Evolutionary conservation across 495 filamentous ascomycete species (phyloP).

Genomic region (Xylaria palmicola): DNA sequence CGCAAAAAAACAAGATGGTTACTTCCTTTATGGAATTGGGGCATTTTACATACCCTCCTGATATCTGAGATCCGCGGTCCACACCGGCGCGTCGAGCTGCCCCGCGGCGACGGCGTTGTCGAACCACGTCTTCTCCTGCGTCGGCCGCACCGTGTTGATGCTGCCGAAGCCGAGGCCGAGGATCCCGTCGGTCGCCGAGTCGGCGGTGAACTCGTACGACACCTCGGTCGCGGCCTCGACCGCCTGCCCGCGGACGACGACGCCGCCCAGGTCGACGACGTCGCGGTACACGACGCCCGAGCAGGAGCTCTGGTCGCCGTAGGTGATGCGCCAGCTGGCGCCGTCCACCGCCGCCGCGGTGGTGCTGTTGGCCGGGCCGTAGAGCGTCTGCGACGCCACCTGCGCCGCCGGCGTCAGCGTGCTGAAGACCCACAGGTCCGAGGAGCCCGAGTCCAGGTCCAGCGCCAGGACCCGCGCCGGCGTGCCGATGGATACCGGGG

Average conservation of each 20-base stretch:
- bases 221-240: slow-evolving; percentile 65
- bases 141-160: slow-evolving; percentile 67
- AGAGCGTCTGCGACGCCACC: slow-evolving; percentile 49
- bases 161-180: slow-evolving; percentile 68
- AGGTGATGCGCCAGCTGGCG: slow-evolving; percentile 62
- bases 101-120: slow-evolving; percentile 58
- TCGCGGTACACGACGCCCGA: slow-evolving; percentile 68
- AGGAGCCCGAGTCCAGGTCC: slow-evolving; percentile 70
- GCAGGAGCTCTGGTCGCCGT: slow-evolving; percentile 67
- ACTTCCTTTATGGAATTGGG: too few species aligned
- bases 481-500: slow-evolving; percentile 59
- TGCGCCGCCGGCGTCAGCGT: slow-evolving; percentile 41
- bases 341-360: slow-evolving; percentile 50
- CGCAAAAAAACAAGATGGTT: too few species aligned
- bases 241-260: slow-evolving; percentile 60
- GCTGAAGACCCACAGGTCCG: slow-evolving; percentile 59
- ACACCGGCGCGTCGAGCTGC: slow-evolving; percentile 60
- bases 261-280: slow-evolving; percentile 62
- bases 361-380: slow-evolving; percentile 48
- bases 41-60: slow-evolving; percentile 40
- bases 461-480: slow-evolving; percentile 55
- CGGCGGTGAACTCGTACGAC: slow-evolving; percentile 56
- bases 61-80: slow-evolving; percentile 67
- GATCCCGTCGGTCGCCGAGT: slow-evolving; percentile 64
- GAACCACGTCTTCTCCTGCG: slow-evolving; percentile 65